Evolutionary conservation across 768 basidiomycete genomes (phyloP).

Genomic region (Tylopilus plumbeoviolaceoides): DNA sequence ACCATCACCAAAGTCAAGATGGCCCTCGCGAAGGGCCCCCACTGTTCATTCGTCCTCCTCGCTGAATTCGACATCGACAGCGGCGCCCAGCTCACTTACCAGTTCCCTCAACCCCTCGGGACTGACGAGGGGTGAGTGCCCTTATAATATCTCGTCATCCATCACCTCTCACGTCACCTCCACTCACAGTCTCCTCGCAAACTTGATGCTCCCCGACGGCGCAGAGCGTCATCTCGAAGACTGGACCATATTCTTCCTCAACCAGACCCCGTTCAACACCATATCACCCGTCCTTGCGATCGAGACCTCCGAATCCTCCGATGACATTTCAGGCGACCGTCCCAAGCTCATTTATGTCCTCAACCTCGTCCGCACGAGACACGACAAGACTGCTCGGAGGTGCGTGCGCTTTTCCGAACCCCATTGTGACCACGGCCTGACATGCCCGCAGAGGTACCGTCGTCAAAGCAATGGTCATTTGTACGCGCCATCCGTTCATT

Average conservation of each 20-base stretch:
- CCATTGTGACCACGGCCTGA: slow-evolving; percentile 8
- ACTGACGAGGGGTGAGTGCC: slow-evolving; percentile 87
- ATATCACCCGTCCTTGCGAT: slow-evolving; percentile 79
- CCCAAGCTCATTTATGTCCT: slow-evolving; percentile 77
- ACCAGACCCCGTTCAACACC: slow-evolving; percentile 86
- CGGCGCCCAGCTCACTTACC: slow-evolving; percentile 90
- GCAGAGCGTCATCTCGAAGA: slow-evolving; percentile 93
- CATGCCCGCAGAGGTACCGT: slow-evolving; percentile 71
- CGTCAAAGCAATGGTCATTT: slow-evolving; percentile 93
- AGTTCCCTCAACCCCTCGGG: slow-evolving; percentile 93
- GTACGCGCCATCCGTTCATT: slow-evolving; percentile 89
- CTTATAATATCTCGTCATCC: background rate
- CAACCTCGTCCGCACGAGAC: slow-evolving; percentile 88
- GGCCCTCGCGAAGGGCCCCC: slow-evolving; percentile 57
- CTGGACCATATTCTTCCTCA: slow-evolving; percentile 98
- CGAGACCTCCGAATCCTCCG: slow-evolving; percentile 44
- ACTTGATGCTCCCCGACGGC: slow-evolving; percentile 98
- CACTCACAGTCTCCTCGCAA: slow-evolving; percentile 80
- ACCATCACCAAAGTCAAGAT: slow-evolving; percentile 35
- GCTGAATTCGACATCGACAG: slow-evolving; percentile 99
- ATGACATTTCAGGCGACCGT: slow-evolving; percentile 22
- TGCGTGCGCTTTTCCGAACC: slow-evolving; percentile 31
- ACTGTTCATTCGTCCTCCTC: slow-evolving; percentile 89
- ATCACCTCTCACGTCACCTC: slow-evolving; percentile 4
- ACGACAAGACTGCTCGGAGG: slow-evolving; percentile 80